Conservation (phyloP, 1,139 yeast species). For the Scheffersomyces quercinus region DNA sequence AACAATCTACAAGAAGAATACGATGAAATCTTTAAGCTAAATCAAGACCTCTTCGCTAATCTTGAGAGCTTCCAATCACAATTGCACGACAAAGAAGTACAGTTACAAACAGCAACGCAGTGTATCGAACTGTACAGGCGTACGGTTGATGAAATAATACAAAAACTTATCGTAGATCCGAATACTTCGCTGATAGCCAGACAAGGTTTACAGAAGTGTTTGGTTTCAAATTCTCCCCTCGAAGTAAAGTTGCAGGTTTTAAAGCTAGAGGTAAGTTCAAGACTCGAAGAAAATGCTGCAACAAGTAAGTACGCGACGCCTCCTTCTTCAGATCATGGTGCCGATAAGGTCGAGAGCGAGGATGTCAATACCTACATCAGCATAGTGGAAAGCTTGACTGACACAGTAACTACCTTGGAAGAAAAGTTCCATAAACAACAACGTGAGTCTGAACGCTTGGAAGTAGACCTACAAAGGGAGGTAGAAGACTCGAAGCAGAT, state of each 20-base stretch:
- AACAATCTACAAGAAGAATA: conserved; percentile 27
- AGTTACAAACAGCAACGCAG: conserved; percentile 15
- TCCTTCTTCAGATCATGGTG: conserved; percentile 1
- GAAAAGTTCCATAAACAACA: conserved; percentile 24
- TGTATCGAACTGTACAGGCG: conserved; percentile 17
- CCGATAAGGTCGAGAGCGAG: conserved; percentile 1
- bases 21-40: conserved; percentile 36
- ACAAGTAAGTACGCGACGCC: not conserved
- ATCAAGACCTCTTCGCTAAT: conserved; percentile 40
- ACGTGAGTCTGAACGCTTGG: conserved; percentile 20
- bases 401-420: conserved; percentile 22
- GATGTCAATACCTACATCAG: conserved; percentile 17
- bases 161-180: conserved; percentile 20
- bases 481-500: conserved; percentile 23
- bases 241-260: conserved; percentile 28
- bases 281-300: conserved; percentile 8
- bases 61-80: conserved; percentile 37
- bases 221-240: conserved; percentile 14
- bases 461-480: conserved; percentile 23
- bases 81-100: conserved; percentile 26
- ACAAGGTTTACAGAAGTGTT: conserved; percentile 18
- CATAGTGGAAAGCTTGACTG: conserved; percentile 15
- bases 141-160: conserved; percentile 24
- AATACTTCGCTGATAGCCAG: conserved; percentile 18
- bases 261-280: conserved; percentile 21